Base-by-base conservation (phyloP, 2,329 filamentous ascomycete species). In the Sporothrix humicola region DNA sequence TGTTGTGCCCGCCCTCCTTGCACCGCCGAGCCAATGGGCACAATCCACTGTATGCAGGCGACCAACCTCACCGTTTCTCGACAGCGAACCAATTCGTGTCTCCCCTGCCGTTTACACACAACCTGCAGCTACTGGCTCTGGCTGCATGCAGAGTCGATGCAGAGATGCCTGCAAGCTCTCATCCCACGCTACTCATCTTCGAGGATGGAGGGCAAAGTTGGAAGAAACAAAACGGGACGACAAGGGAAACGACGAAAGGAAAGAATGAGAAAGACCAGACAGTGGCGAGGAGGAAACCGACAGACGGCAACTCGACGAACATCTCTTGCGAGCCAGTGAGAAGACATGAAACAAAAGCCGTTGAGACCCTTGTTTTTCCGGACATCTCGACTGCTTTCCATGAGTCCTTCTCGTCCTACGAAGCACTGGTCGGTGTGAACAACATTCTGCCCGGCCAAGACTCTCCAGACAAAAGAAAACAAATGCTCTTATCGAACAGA, bases 51-150 rank as follows among this genome's bases (percentile, higher is more conserved):
- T 37, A 37, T 37, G 31, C 31, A 37, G 31, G 31, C 26, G 54
- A 42, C 71, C 52, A 69, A 65, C 61, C 70, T 44, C 71, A 59
- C 70, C 50, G 50, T 73, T 71, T 76, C 78, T 78, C 78, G 79
- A 79, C 78, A 81, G 79, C 80, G 79, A 77, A 77, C 75, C 76
- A 72, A 73, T 76, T 76, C 66, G 63, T 42, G 69, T 59, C n/a
- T 23, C 15, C 63, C 69, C 61, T 72, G 72, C 70, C 75, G 77
- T 78, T 71, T 54, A 26, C 73, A 65, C 56, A 65, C 75, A 66
- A 59, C 71, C 69, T 71, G 69, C 72, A 75, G 74, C 73, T 26
- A 73, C 44, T 73, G 58, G 59, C 26, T 69, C 56, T 44, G 26
- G 31, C 54, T 63, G 69, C 46, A 70, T 69, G 63, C 50, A 56